Evolutionary conservation across 2,329 filamentous ascomycete species (phyloP).

Genomic region (Arthrobotrys sphaeroides): DNA sequence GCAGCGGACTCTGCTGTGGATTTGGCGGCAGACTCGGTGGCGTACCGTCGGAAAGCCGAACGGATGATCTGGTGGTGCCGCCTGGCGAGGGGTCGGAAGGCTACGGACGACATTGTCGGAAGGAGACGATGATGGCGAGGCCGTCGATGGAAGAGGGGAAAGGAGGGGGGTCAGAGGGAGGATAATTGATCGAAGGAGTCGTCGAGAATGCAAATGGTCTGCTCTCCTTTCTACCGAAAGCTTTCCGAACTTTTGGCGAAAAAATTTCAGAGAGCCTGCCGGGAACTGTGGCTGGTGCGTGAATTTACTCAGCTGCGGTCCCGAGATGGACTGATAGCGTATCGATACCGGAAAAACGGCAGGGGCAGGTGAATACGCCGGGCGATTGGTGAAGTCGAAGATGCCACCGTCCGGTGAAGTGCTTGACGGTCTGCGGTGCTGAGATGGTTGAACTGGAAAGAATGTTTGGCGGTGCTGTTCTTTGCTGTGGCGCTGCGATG

Average conservation of each 20-base stretch:
- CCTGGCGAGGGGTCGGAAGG: constrained; percentile 44
- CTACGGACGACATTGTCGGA: constrained; percentile 39
- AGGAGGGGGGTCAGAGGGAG: constrained; percentile 2
- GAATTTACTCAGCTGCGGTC: constrained; percentile 21
- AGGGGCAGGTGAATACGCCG: not conserved
- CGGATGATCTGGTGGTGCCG: constrained; percentile 51
- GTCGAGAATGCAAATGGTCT: constrained; percentile 5
- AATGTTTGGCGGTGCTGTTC: not conserved
- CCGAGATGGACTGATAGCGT: no score
- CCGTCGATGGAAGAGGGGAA: not conserved
- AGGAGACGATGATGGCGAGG: not conserved
- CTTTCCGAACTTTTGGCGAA: constrained; percentile 48
- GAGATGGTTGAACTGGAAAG: no score
- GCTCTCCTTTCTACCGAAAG: constrained; percentile 50
- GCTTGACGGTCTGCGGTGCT: not conserved
- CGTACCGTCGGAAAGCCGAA: constrained; percentile 47
- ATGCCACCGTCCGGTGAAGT: no score
- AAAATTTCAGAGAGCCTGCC: constrained; percentile 49
- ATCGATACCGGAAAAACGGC: no score
- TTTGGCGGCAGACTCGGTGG: constrained; percentile 48
- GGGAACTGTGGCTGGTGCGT: constrained; percentile 48
- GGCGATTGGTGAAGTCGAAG: no score
- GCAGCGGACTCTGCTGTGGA: constrained; percentile 49
- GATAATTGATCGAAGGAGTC: no score
- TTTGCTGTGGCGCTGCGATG: constrained; percentile 25